These are phyloP conservation scores for Penicillium sp. DNA, from an alignment of 2,329 filamentous ascomycete species.

Conservation along the genomic window DNA sequence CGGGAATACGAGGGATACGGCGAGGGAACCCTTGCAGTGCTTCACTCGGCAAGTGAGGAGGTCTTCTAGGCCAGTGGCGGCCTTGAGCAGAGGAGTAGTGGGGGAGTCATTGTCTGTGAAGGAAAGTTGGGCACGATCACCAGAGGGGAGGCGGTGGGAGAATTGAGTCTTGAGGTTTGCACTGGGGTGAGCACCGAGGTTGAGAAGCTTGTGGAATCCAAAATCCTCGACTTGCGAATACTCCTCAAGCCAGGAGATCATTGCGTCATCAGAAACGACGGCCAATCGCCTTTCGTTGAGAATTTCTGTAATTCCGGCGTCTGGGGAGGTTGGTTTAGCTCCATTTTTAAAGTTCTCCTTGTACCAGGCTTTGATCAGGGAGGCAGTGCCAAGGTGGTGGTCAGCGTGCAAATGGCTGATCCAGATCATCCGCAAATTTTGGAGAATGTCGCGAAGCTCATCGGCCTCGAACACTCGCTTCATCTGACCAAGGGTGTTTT, in stretches of 20 bases:
- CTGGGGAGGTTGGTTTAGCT: constrained; percentile 40
- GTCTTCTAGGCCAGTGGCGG: constrained; percentile 62
- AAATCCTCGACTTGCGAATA: constrained; percentile 77
- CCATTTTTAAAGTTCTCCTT: constrained; percentile 52
- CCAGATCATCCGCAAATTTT: constrained; percentile 78
- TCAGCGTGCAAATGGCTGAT: constrained; percentile 96
- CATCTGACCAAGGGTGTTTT: constrained; percentile 88
- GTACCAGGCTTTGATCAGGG: constrained; percentile 81
- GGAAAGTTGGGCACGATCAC: constrained; percentile 19
- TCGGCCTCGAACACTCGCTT: constrained; percentile 68
- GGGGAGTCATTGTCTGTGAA: constrained; percentile 31
- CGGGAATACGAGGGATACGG: constrained; percentile 74
- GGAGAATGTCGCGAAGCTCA: constrained; percentile 70
- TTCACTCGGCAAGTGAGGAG: constrained; percentile 69
- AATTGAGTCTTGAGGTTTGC: constrained; percentile 27
- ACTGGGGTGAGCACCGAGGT: constrained; percentile 45
- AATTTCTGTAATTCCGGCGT: constrained; percentile 38
- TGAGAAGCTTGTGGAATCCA: constrained; percentile 62
- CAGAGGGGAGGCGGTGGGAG: constrained; percentile 30
- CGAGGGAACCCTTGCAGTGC: constrained; percentile 80
- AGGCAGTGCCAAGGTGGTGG: constrained; percentile 84
- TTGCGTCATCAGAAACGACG: constrained; percentile 69
- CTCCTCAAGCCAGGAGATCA: constrained; percentile 77
- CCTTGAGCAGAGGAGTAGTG: constrained; percentile 45
- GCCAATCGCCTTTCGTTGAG: constrained; percentile 53